phyloP scores from a whole-genome alignment of 441 rosid genomes.

The Jatropha multifida region DNA sequence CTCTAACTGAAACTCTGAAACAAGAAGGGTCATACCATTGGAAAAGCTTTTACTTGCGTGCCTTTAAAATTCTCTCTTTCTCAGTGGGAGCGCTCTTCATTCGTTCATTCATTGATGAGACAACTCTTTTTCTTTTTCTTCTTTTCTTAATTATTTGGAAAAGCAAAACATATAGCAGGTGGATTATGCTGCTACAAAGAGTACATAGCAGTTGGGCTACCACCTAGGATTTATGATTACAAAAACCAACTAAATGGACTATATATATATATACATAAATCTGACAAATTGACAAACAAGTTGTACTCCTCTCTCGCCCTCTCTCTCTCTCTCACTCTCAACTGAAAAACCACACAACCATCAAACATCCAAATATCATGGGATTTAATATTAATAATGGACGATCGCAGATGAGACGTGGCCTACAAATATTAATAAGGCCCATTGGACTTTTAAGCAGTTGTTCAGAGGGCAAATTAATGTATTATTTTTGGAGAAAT shows the following conservation, averaged over 20 bases:
- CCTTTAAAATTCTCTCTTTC: neutral
- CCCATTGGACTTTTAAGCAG: neutral
- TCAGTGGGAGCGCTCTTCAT: neutral
- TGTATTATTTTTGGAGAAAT: too few relatives aligned
- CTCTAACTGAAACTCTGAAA: constrained; percentile 24
- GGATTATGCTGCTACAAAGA: constrained; percentile 10
- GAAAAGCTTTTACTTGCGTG: neutral
- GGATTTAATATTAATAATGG: too few relatives aligned
- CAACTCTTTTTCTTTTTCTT: neutral
- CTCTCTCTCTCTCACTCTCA: too few relatives aligned
- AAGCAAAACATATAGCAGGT: constrained; percentile 18
- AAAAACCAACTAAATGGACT: neutral
- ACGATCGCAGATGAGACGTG: neutral
- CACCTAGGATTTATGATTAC: constrained; percentile 16
- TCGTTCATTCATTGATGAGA: constrained; percentile 14
- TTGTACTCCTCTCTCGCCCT: too few relatives aligned
- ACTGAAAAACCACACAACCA: too few relatives aligned
- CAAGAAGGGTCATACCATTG: constrained; percentile 9
- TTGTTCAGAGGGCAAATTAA: too few relatives aligned
- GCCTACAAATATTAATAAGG: neutral
- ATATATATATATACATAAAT: neutral
- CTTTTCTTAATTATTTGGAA: neutral
- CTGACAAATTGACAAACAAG: neutral
- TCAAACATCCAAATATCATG: too few relatives aligned
- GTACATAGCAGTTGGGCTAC: neutral